phyloP scores from a whole-genome alignment of 257 asterid species.

The Paraleonurus japonicus region DNA sequence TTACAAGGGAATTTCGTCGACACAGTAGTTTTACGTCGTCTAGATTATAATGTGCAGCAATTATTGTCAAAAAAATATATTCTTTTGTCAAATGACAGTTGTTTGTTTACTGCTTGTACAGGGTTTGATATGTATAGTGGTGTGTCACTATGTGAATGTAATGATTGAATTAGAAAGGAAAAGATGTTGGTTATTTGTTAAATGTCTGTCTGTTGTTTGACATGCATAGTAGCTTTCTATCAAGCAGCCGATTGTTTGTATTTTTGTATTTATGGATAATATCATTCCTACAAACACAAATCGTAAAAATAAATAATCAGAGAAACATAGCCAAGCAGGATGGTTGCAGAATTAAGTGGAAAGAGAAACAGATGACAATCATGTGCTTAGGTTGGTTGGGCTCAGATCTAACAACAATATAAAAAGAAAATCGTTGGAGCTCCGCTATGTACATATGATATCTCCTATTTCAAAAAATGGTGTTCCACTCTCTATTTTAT shows the following conservation, averaged over 20 bases:
- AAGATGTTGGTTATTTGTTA: background rate
- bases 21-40: background rate
- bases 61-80: conserved; percentile 11
- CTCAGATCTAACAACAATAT: background rate
- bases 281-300: background rate
- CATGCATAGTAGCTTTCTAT: background rate
- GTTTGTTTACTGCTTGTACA: background rate
- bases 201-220: background rate
- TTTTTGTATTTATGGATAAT: too few relatives aligned
- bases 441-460: too few relatives aligned
- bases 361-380: background rate
- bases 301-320: background rate
- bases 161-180: background rate
- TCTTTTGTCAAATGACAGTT: background rate
- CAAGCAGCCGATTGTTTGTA: background rate
- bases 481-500: too few relatives aligned
- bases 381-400: background rate
- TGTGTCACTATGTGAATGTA: conserved; percentile 13
- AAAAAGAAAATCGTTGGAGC: too few relatives aligned
- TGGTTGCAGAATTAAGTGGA: background rate
- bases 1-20: background rate
- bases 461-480: too few relatives aligned
- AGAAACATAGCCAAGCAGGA: background rate
- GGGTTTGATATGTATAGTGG: background rate
- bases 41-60: conserved; percentile 1